Evolutionary conservation across 2,329 filamentous ascomycete species (phyloP).

Genomic region (Talaromyces sp.): DNA sequence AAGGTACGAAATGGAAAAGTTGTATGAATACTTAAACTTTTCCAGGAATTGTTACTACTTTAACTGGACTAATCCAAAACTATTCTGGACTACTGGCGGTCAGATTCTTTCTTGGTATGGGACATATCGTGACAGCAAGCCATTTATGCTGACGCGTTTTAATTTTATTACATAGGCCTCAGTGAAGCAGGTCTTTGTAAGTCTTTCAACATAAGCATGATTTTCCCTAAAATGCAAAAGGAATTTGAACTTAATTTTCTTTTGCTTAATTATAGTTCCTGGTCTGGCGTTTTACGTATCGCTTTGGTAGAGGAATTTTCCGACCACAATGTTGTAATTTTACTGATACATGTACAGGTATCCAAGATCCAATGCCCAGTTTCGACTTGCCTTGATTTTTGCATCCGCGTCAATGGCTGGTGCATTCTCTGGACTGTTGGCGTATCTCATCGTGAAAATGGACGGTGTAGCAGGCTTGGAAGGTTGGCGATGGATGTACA

Average conservation of each 20-base stretch:
- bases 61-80: conserved; percentile 45
- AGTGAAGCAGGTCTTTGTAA: not conserved
- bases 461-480: conserved; percentile 30
- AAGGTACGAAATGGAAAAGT: not conserved
- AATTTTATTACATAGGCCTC: not conserved
- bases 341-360: conserved; percentile 26
- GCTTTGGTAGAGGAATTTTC: conserved; percentile 20
- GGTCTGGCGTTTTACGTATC: conserved; percentile 42
- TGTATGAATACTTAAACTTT: not conserved
- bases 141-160: not conserved
- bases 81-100: conserved; percentile 42
- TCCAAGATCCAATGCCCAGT: conserved; percentile 36
- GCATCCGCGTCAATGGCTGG: conserved; percentile 45
- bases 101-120: conserved; percentile 40
- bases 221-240: not conserved
- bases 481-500: conserved; percentile 32
- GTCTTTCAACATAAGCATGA: conserved; percentile 18
- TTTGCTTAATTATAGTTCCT: conserved; percentile 14
- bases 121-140: not conserved
- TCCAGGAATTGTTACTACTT: conserved; percentile 21
- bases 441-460: conserved; percentile 42
- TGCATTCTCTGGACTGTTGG: conserved; percentile 48
- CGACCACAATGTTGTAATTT: not conserved
- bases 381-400: conserved; percentile 42
- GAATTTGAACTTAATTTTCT: not conserved